phyloP scores from a whole-genome alignment of 768 basidiomycete genomes.

The Tricholoma flavovirens region DNA sequence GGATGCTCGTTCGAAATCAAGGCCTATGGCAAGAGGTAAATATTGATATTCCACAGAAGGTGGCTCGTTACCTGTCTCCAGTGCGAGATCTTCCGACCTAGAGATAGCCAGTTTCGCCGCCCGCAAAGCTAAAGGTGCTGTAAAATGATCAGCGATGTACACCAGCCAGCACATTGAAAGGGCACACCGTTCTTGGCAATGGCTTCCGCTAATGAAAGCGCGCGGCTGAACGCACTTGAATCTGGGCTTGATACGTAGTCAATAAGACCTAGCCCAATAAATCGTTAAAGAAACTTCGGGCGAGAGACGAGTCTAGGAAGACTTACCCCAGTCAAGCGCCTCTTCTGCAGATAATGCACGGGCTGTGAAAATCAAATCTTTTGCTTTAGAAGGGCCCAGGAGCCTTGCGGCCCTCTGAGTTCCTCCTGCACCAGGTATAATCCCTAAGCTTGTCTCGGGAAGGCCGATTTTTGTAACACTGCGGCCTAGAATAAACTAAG shows the following conservation, averaged over 20 bases:
- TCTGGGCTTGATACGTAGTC: constrained; percentile 70
- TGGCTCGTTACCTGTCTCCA: constrained; percentile 58
- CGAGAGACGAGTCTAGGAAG: constrained; percentile 3
- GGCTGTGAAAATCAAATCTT: constrained; percentile 83
- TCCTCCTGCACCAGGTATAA: constrained; percentile 89
- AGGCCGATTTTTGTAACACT: constrained; percentile 81
- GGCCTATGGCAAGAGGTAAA: constrained; percentile 36
- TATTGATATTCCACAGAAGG: background rate
- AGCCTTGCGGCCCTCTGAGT: constrained; percentile 79
- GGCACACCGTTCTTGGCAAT: constrained; percentile 62
- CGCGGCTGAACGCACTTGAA: constrained; percentile 59
- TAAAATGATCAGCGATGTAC: background rate
- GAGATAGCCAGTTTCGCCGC: constrained; percentile 86
- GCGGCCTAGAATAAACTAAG: constrained; percentile 35
- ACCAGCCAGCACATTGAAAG: background rate
- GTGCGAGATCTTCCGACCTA: constrained; percentile 66
- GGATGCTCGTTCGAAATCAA: constrained; percentile 86
- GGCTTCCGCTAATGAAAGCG: constrained; percentile 60
- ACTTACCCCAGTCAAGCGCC: constrained; percentile 65
- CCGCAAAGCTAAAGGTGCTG: constrained; percentile 82
- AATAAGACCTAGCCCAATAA: constrained; percentile 55
- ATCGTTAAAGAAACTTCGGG: background rate
- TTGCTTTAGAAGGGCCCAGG: constrained; percentile 74
- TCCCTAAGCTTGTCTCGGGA: constrained; percentile 72
- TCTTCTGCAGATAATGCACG: constrained; percentile 60